Evolutionary conservation across 345 rosid species (phyloP).

Genomic region (Pistacia atlantica): DNA sequence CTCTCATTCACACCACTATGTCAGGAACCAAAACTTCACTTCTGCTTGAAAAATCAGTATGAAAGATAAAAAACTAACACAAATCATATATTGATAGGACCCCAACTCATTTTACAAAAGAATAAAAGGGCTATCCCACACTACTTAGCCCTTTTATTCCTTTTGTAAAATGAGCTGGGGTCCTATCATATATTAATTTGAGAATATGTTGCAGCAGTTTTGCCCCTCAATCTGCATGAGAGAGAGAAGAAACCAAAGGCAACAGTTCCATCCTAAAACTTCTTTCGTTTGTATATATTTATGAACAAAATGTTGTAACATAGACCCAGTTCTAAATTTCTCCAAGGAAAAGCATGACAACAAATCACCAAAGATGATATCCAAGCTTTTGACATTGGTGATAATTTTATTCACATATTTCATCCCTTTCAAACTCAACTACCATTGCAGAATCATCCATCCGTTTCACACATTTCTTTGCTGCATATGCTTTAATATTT

Average conservation of each 20-base stretch:
- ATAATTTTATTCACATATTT: constrained; percentile 18
- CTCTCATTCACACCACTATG: too few relatives aligned
- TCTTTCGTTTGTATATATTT: not conserved
- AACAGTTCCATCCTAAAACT: constrained; percentile 20
- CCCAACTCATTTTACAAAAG: too few relatives aligned
- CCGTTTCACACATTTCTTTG: constrained; percentile 20
- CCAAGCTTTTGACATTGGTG: constrained; percentile 17
- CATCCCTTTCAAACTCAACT: constrained; percentile 22
- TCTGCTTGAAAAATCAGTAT: too few relatives aligned
- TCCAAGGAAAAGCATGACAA: not conserved
- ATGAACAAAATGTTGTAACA: not conserved
- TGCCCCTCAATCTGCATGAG: constrained; percentile 8
- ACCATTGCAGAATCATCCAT: constrained; percentile 15
- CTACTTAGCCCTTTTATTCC: too few relatives aligned
- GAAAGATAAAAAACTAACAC: too few relatives aligned
- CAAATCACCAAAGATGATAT: not conserved
- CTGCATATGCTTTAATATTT: constrained; percentile 22
- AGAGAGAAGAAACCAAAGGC: not conserved
- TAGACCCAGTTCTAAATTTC: not conserved
- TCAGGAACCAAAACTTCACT: too few relatives aligned
- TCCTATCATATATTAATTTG: too few relatives aligned
- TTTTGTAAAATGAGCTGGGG: too few relatives aligned
- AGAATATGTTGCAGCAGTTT: not conserved
- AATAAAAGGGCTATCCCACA: too few relatives aligned
- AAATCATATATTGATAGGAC: not conserved